phyloP scores from a whole-genome alignment of 192 early-diverging fungal species.

The Geranomyces variabilis region DNA sequence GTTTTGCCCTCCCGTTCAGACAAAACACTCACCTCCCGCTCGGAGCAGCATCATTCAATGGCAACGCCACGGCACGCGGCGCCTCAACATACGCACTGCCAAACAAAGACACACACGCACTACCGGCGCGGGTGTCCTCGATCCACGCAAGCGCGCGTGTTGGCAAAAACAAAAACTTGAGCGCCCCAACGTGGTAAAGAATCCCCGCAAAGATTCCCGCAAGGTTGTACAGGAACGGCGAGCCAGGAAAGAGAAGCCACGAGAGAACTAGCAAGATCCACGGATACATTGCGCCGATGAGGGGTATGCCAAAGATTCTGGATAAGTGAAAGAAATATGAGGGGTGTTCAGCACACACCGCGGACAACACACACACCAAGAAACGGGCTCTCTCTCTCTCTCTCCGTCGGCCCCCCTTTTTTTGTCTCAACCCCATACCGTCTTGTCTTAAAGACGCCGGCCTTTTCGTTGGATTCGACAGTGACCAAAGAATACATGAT shows the following conservation, averaged over 20 bases:
- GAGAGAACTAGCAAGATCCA: slow-evolving; percentile 25
- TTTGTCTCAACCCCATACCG: not conserved
- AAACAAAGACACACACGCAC: not conserved
- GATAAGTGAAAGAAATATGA: not conserved
- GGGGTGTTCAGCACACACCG: not conserved
- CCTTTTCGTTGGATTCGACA: slow-evolving; percentile 32
- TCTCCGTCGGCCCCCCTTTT: too few species aligned
- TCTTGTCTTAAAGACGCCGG: slow-evolving; percentile 28
- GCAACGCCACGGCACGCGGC: slow-evolving; percentile 6
- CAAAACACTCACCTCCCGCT: not conserved
- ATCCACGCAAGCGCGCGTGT: not conserved
- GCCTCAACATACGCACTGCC: not conserved
- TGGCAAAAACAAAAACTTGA: slow-evolving; percentile 26
- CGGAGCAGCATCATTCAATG: not conserved
- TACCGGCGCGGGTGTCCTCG: not conserved
- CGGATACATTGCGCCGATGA: slow-evolving; percentile 33
- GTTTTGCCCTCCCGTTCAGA: not conserved
- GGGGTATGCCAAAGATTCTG: slow-evolving; percentile 29
- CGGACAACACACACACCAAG: too few species aligned
- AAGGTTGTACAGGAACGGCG: slow-evolving; percentile 32
- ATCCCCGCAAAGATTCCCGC: slow-evolving; percentile 27
- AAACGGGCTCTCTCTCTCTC: too few species aligned
- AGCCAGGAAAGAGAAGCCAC: slow-evolving; percentile 3
- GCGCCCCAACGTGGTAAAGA: slow-evolving; percentile 22
- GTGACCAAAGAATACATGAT: slow-evolving; percentile 23